A percentile compares a stretch with the other conserved stretches of the same genome.
Conservation (phyloP, 208 protist species). For the Trypanosoma congolense region DNA sequence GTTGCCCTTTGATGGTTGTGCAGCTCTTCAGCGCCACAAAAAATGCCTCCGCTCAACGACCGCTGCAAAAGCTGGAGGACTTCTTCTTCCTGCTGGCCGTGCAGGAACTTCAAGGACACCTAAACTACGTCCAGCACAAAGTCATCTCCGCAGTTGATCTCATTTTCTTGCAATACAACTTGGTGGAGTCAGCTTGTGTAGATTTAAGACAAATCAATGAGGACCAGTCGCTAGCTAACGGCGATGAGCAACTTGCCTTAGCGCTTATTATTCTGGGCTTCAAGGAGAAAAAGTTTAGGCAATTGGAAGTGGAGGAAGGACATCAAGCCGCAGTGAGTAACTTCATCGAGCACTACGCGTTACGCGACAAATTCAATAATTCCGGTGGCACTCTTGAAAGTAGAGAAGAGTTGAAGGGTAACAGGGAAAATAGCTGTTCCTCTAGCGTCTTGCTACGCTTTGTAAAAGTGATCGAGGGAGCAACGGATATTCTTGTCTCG, state of each 20-base stretch:
- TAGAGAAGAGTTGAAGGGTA: neutral
- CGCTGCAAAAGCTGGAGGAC: conserved; percentile 74
- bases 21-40: conserved; percentile 78
- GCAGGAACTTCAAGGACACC: conserved; percentile 81
- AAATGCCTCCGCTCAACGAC: conserved; percentile 50
- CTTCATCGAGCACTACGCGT: conserved; percentile 83
- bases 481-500: conserved; percentile 84
- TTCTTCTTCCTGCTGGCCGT: conserved; percentile 84
- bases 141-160: conserved; percentile 80
- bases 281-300: conserved; percentile 84
- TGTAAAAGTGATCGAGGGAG: conserved; percentile 73
- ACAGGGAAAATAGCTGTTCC: neutral
- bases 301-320: conserved; percentile 59
- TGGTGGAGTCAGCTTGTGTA: conserved; percentile 45
- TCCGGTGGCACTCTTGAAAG: neutral
- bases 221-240: neutral
- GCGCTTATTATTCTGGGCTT: conserved; percentile 66
- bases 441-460: conserved; percentile 37
- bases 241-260: conserved; percentile 35
- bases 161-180: conserved; percentile 77
- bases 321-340: conserved; percentile 49
- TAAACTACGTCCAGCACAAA: conserved; percentile 85
- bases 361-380: conserved; percentile 27
- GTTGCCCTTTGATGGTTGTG: conserved; percentile 69
- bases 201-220: conserved; percentile 25